Base-by-base conservation (phyloP, 2,329 filamentous ascomycete species). In the Metarhizium brunneum region DNA sequence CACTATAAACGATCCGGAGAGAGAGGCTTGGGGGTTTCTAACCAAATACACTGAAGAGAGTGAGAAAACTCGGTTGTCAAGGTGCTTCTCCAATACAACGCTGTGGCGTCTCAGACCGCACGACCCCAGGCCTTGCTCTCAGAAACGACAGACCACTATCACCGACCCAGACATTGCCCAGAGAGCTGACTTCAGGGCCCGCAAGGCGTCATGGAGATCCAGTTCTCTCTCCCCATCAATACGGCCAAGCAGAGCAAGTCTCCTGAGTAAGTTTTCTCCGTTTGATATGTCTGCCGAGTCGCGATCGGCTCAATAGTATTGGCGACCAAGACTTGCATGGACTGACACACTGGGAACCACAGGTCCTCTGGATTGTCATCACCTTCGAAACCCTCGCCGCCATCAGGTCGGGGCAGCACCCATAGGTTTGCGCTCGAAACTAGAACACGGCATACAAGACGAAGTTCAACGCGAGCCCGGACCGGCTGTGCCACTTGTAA, bases 341-440 rank as follows among this genome's bases (percentile, higher is more conserved):
- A 51, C 18, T 40, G n/a, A 38, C 16, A 38, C 4, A 14, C 18
- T 11, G 4, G 7, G 2, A 11, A 3, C 14, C 11, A n/a, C 55
- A 55, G 53, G 30, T 32, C 40, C 13, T 51, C 50, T 47, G 36
- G 53, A 18, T 18, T 53, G 10, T 45, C 51, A 6, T 49, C 32
- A 29, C n/a, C 29, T 47, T 57, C 32, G 10, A 51, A 50, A 11
- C 36, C 56, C 14, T 10, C 49, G 1, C 47, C 61, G 10, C 50
- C 60, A 1, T 53, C 62, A 43, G 59, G 62, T 10, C 62, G 58
- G 51, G 64, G 64, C 35, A 64, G 66, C 16, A 70, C 67, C 8
- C 67, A 71, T 65, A 64, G 68, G 16, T 73, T 73, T 61, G 70
- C 70, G 2, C 68, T 73, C 42, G 69, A 71, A 40, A 63, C 70